Base-by-base conservation (phyloP, 2,329 filamentous ascomycete genomes). In the Byssochlamys sp. region DNA sequence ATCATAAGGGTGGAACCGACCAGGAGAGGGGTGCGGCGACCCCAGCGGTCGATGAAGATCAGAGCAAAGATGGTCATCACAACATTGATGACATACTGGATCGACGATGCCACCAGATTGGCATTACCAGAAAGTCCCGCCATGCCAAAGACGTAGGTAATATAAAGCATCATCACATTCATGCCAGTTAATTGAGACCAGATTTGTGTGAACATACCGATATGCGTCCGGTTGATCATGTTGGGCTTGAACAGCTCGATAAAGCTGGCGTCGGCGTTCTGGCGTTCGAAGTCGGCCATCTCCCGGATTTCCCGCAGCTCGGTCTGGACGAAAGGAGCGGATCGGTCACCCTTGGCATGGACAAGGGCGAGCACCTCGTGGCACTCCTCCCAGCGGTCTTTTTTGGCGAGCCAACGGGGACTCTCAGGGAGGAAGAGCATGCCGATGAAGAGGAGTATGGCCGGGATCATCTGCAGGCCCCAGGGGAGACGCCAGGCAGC, bases 11-110 rank as follows among this genome's bases (percentile, higher is more conserved):
- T 73, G 4, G 85, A 81, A 53, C 87, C 87, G 27, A 84, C 67
- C n/a, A 90, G 76, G 35, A 90, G 77, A 3, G 86, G 82, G 1
- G 77, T 77, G 49, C 87, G 88, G 61, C 89, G 88, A 52, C 89
- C 89, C 84, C 86, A 89, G 57, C 80, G 78, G 64, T 94, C 89
- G 65, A 91, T 81, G 75, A 78, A 91, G 57, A 91, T 73, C 26
- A 92, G 79, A 1, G 88, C 88, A 0, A 88, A 87, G 2, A 91
- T 70, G 0, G 89, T 92, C 84, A 90, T 89, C 55, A 85, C 59
- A 1, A 92, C 88, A 70, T 91, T 91, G 77, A 92, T 89, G 64
- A 91, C 79, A 69, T 88, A 89, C 67, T 89, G 84, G 61, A 89
- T 89, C 9, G 82, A 84, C 19, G 84, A 87, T 6, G 86, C 81